Base-by-base conservation (phyloP, 257 asterid species). In the Nicotiana knightiana region DNA sequence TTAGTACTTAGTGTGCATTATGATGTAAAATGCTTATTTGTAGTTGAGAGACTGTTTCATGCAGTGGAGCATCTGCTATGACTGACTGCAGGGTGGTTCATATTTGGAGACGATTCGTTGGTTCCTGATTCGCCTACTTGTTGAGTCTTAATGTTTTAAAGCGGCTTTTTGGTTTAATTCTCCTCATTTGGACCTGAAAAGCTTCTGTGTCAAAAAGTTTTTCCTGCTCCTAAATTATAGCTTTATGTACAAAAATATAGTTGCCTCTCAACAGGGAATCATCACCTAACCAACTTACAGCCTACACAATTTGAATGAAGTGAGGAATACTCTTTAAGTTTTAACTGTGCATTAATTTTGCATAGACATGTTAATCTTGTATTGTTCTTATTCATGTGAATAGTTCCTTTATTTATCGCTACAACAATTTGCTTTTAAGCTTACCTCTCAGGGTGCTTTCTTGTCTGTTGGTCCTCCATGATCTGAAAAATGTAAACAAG, bases 31-130 rank as follows among this genome's bases (percentile, higher is more conserved):
- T 10, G 3, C 8, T 62, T 62, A 26, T 9, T 62, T 10, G 67
- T 62, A 71, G 57, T 43, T 46, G 78, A 70, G 21, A 24, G 77
- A 24, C 39, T 24, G 61, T 66, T 33, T 33, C 3, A 16, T 66
- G 51, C 51, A 35, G 75, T 71, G 79, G 79, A 71, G 79, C 79
- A 71, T 71, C 78, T 71, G 79, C 79, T 21, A 71, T 70, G 79
- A 71, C 79, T 46, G 48, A 24, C 79, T 71, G 61, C 79, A 46
- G 21, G 61, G 79, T 46, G 79, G 79, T 46, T 71, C 21, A 13
- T 21, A 46, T 46, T 46, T 43, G 61, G 79, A 24, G 15, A 71
- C 61, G 6, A 71, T 43, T 71, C 37, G 28, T 21, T 71, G 58
- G 7, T 71, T 71, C 61, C 21, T 8, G 24, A 21, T 71, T 71